Evolutionary conservation across 805 yeast genomes (phyloP), one percentile per base, ranked within the genome.

Genomic region (Kluyveromyces siamensis): DNA sequence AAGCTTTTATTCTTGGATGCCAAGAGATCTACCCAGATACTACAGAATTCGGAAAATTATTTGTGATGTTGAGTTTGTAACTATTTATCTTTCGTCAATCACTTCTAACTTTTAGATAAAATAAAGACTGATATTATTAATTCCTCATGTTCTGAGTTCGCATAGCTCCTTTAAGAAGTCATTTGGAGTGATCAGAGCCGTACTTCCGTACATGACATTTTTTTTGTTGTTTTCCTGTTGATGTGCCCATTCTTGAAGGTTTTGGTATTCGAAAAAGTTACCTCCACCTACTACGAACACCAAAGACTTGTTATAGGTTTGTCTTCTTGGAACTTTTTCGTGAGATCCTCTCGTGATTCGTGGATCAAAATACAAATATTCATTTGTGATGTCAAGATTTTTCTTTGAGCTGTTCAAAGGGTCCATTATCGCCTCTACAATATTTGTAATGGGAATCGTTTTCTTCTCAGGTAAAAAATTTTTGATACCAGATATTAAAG

Each of bases 251-350:
- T 90, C 96, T 66, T 87, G 95, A 60, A 93, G 75, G 61, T 91
- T 91, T 51, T 90, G 95, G 63, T 91, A 93, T 69, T 93, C 99
- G 53, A 87, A 70, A 63, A 89, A 93, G 66, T 87, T 90, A 44
- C 98, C 98, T 36, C 99, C 99, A 25, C 99, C 99, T 48, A 93
- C 90, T 46, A 90, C 87, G 65, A 93, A 93, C 18, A 93, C 96
- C 45, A 87, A 71, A 1, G 95, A 80, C 55, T 88, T 93, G 50
- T 80, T 81, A 65, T 87, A 88, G 10, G 83, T 72, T 55, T 83
- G 86, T 61, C 96, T 80, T 65, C 81, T 84, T 37, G 97, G 97
- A 37, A 90, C 91, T 57, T 84, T 81, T 2, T 96, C 81, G 58
- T 84, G 90, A 7, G 95, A 84, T 4, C 98, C 98, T 55, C 98